Conservation (phyloP, 768 basidiomycete species). For the Crucibulum laeve region DNA sequence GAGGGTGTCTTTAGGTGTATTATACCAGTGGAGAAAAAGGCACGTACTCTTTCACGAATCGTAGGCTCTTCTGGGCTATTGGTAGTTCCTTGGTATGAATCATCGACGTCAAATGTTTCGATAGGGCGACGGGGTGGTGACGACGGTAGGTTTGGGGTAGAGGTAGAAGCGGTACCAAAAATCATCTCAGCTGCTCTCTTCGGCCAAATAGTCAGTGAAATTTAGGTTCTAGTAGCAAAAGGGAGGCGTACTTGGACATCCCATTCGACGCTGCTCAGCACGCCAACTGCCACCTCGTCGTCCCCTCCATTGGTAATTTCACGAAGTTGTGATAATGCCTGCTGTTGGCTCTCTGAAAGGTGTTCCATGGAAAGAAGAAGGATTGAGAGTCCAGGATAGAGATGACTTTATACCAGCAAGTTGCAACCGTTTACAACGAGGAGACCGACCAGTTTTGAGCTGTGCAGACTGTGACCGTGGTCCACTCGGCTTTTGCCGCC, state of each 20-base stretch:
- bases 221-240: neutral
- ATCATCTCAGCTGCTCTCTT: conserved; percentile 60
- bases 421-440: too few relatives aligned
- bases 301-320: conserved; percentile 59
- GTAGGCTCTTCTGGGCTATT: conserved; percentile 11
- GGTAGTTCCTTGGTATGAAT: conserved; percentile 25
- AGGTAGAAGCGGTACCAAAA: conserved; percentile 32
- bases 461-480: too few relatives aligned
- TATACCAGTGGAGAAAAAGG: conserved; percentile 5
- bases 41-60: conserved; percentile 9
- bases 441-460: too few relatives aligned
- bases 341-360: conserved; percentile 20
- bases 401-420: too few relatives aligned
- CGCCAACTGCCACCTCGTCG: conserved; percentile 53
- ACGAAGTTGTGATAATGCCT: conserved; percentile 42
- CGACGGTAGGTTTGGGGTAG: conserved; percentile 9
- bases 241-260: conserved; percentile 54
- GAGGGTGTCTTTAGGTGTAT: conserved; percentile 7
- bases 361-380: conserved; percentile 8
- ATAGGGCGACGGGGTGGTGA: conserved; percentile 12
- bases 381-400: too few relatives aligned
- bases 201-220: neutral
- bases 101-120: conserved; percentile 48
- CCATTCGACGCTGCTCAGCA: conserved; percentile 64
- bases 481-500: too few relatives aligned